Percentiles rank a stretch among this genome's conserved stretches.
Evolutionary conservation across 495 filamentous ascomycete species (phyloP).

Genomic region (Trichoderma asperelloides): DNA sequence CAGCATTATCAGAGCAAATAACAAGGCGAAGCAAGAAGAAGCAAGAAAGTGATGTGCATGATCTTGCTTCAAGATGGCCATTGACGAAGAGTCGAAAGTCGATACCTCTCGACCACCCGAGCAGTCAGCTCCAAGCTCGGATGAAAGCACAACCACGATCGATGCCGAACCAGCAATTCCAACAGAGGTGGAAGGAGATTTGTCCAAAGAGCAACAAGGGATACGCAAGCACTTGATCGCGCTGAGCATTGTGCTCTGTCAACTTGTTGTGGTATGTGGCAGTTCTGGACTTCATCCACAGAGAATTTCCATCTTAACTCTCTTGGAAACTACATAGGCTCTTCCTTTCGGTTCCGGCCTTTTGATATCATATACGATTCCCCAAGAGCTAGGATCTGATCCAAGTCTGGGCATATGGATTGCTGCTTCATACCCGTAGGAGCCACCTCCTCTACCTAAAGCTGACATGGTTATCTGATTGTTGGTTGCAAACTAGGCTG

Average conservation of each 20-base stretch:
- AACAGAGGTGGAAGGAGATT: neutral
- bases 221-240: neutral
- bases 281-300: neutral
- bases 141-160: neutral
- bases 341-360: slow-evolving; percentile 3
- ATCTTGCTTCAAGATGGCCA: neutral
- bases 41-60: neutral
- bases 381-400: neutral
- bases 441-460: neutral
- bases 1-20: neutral
- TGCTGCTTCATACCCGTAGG: neutral
- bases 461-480: neutral
- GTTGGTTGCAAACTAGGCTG: slow-evolving; percentile 10
- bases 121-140: neutral
- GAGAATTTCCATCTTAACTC: neutral
- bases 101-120: neutral
- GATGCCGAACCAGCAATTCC: neutral
- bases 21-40: neutral
- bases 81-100: neutral
- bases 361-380: neutral
- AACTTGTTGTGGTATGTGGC: slow-evolving; percentile 1
- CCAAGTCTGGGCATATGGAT: neutral
- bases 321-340: neutral
- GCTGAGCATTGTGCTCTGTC: neutral
- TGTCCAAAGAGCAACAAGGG: neutral